phyloP scores from a whole-genome alignment of 345 rosid species.

The Bruguiera gymnorhiza region DNA sequence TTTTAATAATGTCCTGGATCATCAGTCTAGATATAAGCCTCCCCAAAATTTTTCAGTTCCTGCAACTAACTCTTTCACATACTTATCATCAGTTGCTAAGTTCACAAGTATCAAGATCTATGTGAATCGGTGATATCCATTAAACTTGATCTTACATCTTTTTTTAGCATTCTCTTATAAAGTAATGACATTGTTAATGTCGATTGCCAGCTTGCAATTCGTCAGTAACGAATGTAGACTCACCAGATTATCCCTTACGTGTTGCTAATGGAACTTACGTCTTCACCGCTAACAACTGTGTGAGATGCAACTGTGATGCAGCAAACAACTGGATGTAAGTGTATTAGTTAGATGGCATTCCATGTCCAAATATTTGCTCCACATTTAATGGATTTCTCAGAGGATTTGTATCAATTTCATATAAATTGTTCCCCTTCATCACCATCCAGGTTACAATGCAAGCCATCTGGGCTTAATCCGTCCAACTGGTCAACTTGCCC shows the following conservation, averaged over 20 bases:
- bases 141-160: neutral
- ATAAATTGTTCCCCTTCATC: conserved; percentile 6
- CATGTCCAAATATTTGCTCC: neutral
- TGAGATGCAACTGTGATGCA: conserved; percentile 57
- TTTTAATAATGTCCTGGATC: too few species aligned
- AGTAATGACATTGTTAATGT: neutral
- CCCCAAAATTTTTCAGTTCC: too few species aligned
- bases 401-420: neutral
- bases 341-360: neutral
- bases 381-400: neutral
- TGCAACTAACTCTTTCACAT: too few species aligned
- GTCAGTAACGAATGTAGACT: conserved; percentile 34
- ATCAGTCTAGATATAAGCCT: too few species aligned
- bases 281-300: conserved; percentile 62
- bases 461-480: conserved; percentile 39
- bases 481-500: conserved; percentile 48
- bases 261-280: conserved; percentile 47
- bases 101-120: too few species aligned
- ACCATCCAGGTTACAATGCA: conserved; percentile 59
- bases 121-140: too few species aligned
- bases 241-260: conserved; percentile 47
- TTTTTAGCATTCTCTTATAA: neutral
- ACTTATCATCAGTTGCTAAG: too few species aligned
- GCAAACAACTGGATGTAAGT: conserved; percentile 68
- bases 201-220: conserved; percentile 63